A percentile compares a stretch with the other conserved stretches of the same genome.
Conservation (phyloP, 257 asterid species). For the Jacaranda mimosifolia region DNA sequence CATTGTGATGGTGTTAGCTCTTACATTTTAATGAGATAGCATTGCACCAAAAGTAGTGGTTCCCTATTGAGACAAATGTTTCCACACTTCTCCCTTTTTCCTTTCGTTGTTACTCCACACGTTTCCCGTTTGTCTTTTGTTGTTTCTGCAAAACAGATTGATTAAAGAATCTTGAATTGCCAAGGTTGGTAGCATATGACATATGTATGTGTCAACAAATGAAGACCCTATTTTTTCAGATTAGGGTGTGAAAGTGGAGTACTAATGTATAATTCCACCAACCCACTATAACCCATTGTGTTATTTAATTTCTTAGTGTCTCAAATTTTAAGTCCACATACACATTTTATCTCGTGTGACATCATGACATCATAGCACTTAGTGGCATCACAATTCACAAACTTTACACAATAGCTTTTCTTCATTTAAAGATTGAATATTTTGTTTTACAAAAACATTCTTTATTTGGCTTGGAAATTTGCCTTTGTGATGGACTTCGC, state of each 20-base stretch:
- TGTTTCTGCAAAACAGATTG: not conserved
- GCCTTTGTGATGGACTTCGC: no score
- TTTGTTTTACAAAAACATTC: no score
- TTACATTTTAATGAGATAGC: not conserved
- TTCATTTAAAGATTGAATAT: no score
- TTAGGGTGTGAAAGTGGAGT: conserved; percentile 27
- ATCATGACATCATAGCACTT: conserved; percentile 14
- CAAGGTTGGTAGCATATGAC: not conserved
- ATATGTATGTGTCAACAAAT: conserved; percentile 11
- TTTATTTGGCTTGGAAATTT: no score
- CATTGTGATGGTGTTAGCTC: not conserved
- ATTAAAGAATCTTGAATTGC: not conserved
- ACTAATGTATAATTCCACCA: conserved; percentile 24
- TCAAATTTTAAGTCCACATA: not conserved
- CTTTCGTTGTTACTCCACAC: not conserved
- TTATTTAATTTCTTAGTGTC: not conserved
- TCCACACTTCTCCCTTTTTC: not conserved
- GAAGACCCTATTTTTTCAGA: not conserved
- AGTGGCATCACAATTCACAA: not conserved
- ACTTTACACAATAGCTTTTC: no score
- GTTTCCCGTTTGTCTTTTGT: not conserved
- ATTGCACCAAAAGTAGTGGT: not conserved
- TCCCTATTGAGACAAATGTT: not conserved
- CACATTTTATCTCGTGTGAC: no score
- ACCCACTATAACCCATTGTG: conserved; percentile 21